A percentile compares a stretch with the other conserved stretches of the same genome.
phyloP scores from a whole-genome alignment of 1,139 yeast genomes.

The Eremothecium cymbalariae region DNA sequence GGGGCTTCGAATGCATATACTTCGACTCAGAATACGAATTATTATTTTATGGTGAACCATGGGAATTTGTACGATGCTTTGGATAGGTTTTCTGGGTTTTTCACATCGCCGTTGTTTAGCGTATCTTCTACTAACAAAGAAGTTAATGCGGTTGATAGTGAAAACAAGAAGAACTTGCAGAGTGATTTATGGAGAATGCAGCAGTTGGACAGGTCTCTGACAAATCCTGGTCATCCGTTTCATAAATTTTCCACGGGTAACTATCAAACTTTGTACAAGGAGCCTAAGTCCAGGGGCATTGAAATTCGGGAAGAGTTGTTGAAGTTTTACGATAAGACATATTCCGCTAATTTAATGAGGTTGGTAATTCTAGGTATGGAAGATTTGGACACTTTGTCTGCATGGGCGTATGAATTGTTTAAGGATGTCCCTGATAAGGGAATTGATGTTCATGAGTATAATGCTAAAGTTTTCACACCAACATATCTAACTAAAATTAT shows the following conservation, averaged over 20 bases:
- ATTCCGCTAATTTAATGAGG: conserved; percentile 78
- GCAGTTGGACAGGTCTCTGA: conserved; percentile 69
- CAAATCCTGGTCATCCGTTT: conserved; percentile 67
- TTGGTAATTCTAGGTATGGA: conserved; percentile 80
- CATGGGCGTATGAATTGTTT: conserved; percentile 66
- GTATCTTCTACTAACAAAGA: conserved; percentile 83
- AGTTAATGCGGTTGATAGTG: conserved; percentile 90
- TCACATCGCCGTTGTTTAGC: conserved; percentile 75
- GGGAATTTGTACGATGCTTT: conserved; percentile 77
- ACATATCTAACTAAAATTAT: conserved; percentile 48
- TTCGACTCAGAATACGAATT: conserved; percentile 81
- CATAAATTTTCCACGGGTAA: conserved; percentile 75
- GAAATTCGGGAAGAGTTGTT: conserved; percentile 61
- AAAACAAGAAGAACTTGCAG: conserved; percentile 88
- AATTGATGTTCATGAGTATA: conserved; percentile 37
- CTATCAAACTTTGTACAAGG: conserved; percentile 48
- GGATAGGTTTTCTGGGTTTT: conserved; percentile 89
- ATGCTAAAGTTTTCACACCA: conserved; percentile 36
- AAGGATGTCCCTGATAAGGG: conserved; percentile 51
- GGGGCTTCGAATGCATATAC: conserved; percentile 79
- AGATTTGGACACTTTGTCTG: conserved; percentile 57
- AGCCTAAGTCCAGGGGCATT: conserved; percentile 41
- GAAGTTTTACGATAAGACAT: conserved; percentile 52
- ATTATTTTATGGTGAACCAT: conserved; percentile 75
- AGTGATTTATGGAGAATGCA: conserved; percentile 82